phyloP scores from a whole-genome alignment of 2,329 filamentous ascomycete species.

The Phialophora expanda region DNA sequence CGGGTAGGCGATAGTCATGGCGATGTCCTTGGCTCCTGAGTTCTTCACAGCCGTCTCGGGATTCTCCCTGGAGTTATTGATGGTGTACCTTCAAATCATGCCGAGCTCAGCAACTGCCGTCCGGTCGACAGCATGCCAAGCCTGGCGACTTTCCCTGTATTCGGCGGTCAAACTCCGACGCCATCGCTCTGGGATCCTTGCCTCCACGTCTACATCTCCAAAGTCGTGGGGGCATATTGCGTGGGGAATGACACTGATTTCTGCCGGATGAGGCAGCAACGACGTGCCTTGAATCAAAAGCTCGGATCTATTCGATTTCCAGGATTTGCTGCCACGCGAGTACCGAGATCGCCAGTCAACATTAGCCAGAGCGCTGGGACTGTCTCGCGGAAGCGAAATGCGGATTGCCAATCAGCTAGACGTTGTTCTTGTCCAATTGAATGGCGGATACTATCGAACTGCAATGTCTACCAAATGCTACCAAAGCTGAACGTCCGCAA shows the following conservation, averaged over 20 bases:
- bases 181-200: neutral
- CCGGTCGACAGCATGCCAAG: neutral
- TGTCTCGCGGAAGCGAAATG: neutral
- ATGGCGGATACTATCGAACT: neutral
- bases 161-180: constrained; percentile 14
- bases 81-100: neutral
- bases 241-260: neutral
- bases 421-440: neutral
- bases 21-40: neutral
- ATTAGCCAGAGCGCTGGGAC: neutral
- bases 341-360: neutral
- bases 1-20: constrained; percentile 18
- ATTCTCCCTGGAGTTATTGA: constrained; percentile 5
- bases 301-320: neutral
- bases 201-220: constrained; percentile 1
- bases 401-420: neutral
- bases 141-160: neutral
- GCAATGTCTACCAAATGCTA: neutral
- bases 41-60: neutral
- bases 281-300: neutral
- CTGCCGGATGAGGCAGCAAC: neutral
- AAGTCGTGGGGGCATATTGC: constrained; percentile 15
- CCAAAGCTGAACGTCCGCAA: neutral
- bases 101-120: neutral
- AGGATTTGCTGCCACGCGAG: neutral